Base-by-base conservation (phyloP, 768 basidiomycete species). In the Hericium coralloides region DNA sequence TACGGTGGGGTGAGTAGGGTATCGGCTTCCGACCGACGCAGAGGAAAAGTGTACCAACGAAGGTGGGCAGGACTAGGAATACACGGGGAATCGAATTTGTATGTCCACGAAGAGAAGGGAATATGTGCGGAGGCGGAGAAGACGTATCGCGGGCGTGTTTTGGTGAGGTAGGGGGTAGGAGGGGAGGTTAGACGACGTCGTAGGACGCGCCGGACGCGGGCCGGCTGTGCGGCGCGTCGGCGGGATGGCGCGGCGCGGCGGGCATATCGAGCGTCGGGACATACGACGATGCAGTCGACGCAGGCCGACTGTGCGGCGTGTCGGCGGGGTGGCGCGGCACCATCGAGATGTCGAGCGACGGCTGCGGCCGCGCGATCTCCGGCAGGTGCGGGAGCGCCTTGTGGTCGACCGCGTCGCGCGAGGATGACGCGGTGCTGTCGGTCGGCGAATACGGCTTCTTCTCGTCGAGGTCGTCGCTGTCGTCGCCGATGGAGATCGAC, bases 401-500 rank as follows among this genome's bases (percentile, higher is more conserved):
- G 12, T 9, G 20, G 49, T 36, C 23, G 43, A 45, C 18, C n/a
- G 43, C 43, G 43, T 45, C 43, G 43, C n/a, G n/a, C 8, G 49
- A 50, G 7, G 49, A 50, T 2, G 25, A 50, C 2, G 26, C 49
- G 25, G 49, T 50, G 12, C 31, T 17, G 18, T 53, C 37, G n/a
- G 18, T 31, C 0, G 38, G 52, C n/a, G 52, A 37, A 10, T 22
- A 39, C 36, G 31, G 14, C 31, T 39, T 53, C 36, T 38, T 53
- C 6, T 39, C 52, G 52, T 53, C 52, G 15, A 18, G 12, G n/a
- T 38, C 37, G 38, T 20, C 31, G 26, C 20, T 36, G 26, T 25
- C 36, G 52, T 53, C 38, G 37, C 26, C 52, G 52, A 53, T 18
- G 52, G 36, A 18, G 52, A 53, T 36, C 52, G 52, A 38, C 52